These are phyloP conservation scores for Blastocystis sp. DNA, from an alignment of 352 stramenopile genomes.

Conservation along the genomic window DNA sequence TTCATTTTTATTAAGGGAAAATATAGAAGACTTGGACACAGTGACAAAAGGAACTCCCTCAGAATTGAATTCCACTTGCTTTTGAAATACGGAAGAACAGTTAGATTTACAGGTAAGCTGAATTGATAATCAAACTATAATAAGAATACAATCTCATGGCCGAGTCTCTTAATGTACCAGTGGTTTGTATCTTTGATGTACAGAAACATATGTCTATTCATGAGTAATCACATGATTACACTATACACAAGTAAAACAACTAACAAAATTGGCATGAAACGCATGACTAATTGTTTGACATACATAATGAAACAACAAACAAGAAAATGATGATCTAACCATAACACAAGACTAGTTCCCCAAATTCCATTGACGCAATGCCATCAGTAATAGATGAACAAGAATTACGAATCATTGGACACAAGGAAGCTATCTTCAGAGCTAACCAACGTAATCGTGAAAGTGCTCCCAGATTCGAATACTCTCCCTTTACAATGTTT, in stretches of 20 bases:
- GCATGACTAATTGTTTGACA: not conserved
- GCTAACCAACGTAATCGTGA: not conserved
- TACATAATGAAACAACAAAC: not conserved
- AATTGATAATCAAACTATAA: too few relatives aligned
- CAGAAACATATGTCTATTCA: not conserved
- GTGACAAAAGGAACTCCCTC: too few relatives aligned
- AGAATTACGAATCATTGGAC: not conserved
- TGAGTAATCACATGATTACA: not conserved
- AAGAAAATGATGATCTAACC: not conserved
- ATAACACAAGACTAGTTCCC: not conserved
- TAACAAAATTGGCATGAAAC: not conserved
- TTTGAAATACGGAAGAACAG: too few relatives aligned
- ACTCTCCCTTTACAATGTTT: conserved; percentile 34
- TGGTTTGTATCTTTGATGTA: not conserved
- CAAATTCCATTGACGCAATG: not conserved
- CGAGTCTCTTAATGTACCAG: not conserved
- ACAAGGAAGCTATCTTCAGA: not conserved
- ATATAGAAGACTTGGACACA: too few relatives aligned
- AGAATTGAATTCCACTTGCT: too few relatives aligned
- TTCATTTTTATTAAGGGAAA: too few relatives aligned
- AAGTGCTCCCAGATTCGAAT: not conserved
- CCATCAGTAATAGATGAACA: not conserved
- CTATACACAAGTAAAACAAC: not conserved
- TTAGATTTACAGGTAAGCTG: too few relatives aligned
- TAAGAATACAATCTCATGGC: too few relatives aligned